Evolutionary conservation across 1,139 yeast genomes (phyloP).

Genomic region (Tardiomyces blankii): DNA sequence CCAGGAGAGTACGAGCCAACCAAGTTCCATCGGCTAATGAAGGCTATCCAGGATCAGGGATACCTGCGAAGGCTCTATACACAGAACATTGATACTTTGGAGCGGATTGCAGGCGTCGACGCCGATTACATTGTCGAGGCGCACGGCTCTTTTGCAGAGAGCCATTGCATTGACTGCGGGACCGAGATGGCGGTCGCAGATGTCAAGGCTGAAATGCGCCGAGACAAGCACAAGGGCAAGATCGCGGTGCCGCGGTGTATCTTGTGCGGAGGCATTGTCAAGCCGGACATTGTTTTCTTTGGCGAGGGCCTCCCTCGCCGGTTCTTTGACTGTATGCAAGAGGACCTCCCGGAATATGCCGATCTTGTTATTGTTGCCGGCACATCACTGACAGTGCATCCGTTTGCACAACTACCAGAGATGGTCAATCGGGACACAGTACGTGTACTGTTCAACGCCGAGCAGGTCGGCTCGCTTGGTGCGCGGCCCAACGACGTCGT

Average conservation of each 20-base stretch:
- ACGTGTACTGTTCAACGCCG: slow-evolving; percentile 64
- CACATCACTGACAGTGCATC: slow-evolving; percentile 78
- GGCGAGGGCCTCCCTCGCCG: slow-evolving; percentile 72
- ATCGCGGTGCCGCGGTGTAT: slow-evolving; percentile 47
- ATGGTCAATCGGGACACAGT: slow-evolving; percentile 41
- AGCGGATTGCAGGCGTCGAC: slow-evolving; percentile 68
- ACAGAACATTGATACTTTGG: slow-evolving; percentile 88
- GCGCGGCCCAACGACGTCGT: slow-evolving; percentile 50
- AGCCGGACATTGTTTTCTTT: slow-evolving; percentile 89
- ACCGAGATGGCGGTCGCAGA: slow-evolving; percentile 41
- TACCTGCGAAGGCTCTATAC: slow-evolving; percentile 64
- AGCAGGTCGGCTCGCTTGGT: slow-evolving; percentile 56
- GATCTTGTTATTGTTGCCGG: slow-evolving; percentile 85
- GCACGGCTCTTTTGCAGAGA: slow-evolving; percentile 83
- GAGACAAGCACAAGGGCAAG: slow-evolving; percentile 10
- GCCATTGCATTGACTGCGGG: slow-evolving; percentile 72
- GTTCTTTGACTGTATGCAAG: slow-evolving; percentile 53
- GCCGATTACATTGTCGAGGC: slow-evolving; percentile 70
- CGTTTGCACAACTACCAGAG: slow-evolving; percentile 75
- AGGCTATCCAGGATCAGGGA: slow-evolving; percentile 51
- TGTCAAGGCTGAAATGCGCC: slow-evolving; percentile 36
- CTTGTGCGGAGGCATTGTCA: slow-evolving; percentile 52
- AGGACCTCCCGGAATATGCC: slow-evolving; percentile 41
- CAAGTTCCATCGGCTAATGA: slow-evolving; percentile 62
- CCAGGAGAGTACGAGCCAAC: slow-evolving; percentile 87